Conservation (phyloP, 345 rosid genomes). For the Lumnitzera racemosa region DNA sequence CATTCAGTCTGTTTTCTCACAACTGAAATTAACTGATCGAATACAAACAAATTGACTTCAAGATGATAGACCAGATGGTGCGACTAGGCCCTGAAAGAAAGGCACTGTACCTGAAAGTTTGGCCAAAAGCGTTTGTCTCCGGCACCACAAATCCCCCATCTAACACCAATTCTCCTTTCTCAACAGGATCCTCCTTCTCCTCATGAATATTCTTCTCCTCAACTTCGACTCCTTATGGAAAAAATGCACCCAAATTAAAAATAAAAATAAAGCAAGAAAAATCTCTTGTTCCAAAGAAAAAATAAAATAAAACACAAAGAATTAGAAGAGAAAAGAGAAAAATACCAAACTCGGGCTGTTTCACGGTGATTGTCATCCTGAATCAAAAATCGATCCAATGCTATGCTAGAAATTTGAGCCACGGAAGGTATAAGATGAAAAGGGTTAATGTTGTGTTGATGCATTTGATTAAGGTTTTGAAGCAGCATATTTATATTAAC, state of each 20-base stretch:
- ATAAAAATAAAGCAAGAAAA: neutral
- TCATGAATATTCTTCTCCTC: conserved; percentile 1
- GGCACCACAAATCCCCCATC: conserved; percentile 5
- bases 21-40: too few relatives aligned
- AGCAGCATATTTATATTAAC: conserved; percentile 4
- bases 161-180: neutral
- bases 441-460: too few relatives aligned
- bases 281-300: neutral
- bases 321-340: neutral
- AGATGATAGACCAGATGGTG: too few relatives aligned
- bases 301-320: neutral
- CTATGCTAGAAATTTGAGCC: neutral
- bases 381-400: neutral
- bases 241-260: neutral
- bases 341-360: conserved; percentile 2
- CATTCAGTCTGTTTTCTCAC: too few relatives aligned
- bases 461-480: neutral
- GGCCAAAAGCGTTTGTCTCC: neutral
- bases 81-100: neutral
- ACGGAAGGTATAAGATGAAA: neutral
- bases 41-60: too few relatives aligned
- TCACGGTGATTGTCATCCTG: conserved; percentile 9
- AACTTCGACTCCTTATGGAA: conserved; percentile 1
- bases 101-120: conserved; percentile 1
- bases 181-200: neutral